A percentile compares a stretch with the other conserved stretches of the same genome.
These are phyloP conservation scores for Malassezia nana DNA, from an alignment of 1,284 basidiomycete species.

Conservation along the genomic window DNA sequence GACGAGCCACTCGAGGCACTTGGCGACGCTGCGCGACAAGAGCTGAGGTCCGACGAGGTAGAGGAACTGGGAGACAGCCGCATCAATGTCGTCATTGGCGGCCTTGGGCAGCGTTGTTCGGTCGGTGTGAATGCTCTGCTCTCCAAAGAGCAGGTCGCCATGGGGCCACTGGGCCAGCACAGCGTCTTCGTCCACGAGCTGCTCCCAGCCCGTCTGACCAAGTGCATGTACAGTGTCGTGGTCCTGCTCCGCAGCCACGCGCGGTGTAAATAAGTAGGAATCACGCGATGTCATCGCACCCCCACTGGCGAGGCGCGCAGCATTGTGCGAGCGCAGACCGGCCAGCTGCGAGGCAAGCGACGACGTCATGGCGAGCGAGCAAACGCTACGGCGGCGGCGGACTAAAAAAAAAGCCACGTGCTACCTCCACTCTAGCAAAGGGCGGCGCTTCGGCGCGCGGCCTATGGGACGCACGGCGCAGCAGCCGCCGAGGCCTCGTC, in stretches of 20 bases:
- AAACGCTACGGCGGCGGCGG: not conserved
- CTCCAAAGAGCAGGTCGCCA: slow-evolving; percentile 71
- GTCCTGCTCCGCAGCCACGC: slow-evolving; percentile 45
- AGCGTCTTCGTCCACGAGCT: slow-evolving; percentile 52
- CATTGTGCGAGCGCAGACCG: slow-evolving; percentile 68
- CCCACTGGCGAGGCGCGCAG: slow-evolving; percentile 62
- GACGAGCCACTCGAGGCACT: slow-evolving; percentile 92
- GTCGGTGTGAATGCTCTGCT: slow-evolving; percentile 65
- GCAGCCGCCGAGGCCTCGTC: not conserved
- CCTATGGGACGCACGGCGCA: not conserved
- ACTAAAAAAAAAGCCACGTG: not conserved
- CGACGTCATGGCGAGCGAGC: slow-evolving; percentile 55
- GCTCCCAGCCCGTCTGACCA: slow-evolving; percentile 65
- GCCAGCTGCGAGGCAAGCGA: slow-evolving; percentile 76
- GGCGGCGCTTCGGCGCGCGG: not conserved
- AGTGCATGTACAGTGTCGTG: slow-evolving; percentile 76
- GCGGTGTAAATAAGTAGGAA: slow-evolving; percentile 65
- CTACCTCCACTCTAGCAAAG: not conserved
- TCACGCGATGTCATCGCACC: slow-evolving; percentile 55
- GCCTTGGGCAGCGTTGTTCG: slow-evolving; percentile 66
- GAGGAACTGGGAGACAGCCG: slow-evolving; percentile 59
- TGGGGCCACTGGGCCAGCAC: slow-evolving; percentile 25
- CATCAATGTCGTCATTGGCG: slow-evolving; percentile 59
- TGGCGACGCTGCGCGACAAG: slow-evolving; percentile 69
- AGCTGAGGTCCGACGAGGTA: slow-evolving; percentile 67